A percentile compares a stretch with the other conserved stretches of the same genome.
phyloP scores from a whole-genome alignment of 495 filamentous ascomycete genomes.

The Cercophora samala region DNA sequence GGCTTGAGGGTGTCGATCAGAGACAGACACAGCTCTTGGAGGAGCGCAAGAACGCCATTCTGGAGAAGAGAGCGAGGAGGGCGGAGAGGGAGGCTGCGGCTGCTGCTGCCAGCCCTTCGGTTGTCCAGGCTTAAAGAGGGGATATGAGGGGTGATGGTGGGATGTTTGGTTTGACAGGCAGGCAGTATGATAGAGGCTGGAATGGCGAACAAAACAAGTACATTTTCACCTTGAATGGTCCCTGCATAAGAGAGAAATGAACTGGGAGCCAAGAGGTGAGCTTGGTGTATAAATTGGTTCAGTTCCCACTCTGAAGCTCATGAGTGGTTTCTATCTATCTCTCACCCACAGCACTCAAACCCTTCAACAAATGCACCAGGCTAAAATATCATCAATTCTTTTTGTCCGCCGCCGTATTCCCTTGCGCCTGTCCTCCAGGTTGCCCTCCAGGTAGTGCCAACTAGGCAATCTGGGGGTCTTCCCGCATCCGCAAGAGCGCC shows the following conservation, averaged over 20 bases:
- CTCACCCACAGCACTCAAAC: neutral
- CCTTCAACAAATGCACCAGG: neutral
- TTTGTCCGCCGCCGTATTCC: neutral
- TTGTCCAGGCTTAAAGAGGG: slow-evolving; percentile 24
- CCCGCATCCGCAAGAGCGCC: slow-evolving; percentile 47
- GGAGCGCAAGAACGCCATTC: slow-evolving; percentile 68
- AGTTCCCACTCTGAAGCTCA: neutral
- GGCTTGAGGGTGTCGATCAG: slow-evolving; percentile 81
- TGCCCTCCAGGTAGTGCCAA: neutral
- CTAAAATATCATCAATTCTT: neutral
- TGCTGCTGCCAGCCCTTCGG: slow-evolving; percentile 23
- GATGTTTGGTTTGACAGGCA: neutral
- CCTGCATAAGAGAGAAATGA: neutral
- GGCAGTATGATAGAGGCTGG: neutral
- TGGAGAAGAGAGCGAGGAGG: slow-evolving; percentile 84
- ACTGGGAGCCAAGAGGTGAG: neutral
- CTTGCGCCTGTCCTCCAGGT: slow-evolving; percentile 7
- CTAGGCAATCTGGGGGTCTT: slow-evolving; percentile 44
- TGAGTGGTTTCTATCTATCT: neutral
- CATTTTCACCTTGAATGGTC: neutral
- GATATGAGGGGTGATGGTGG: neutral
- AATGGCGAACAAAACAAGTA: neutral
- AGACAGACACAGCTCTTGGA: slow-evolving; percentile 70
- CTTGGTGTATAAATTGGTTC: neutral
- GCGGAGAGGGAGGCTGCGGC: slow-evolving; percentile 54